Evolutionary conservation across 108 stramenopile species (phyloP).

Genomic region (Seminavis robusta): DNA sequence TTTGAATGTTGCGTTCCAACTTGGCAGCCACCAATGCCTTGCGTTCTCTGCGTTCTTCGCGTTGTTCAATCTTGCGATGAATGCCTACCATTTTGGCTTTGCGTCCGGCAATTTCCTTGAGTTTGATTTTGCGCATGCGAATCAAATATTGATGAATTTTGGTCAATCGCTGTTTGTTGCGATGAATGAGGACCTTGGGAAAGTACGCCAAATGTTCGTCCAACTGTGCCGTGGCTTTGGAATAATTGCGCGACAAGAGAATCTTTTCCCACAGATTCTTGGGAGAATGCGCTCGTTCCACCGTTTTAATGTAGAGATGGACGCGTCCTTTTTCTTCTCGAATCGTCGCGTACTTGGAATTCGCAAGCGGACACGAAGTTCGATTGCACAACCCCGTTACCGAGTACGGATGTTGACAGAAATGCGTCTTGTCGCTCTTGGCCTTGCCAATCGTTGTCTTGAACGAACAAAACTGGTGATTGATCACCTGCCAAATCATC

Average conservation of each 20-base stretch:
- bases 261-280: conserved; percentile 99
- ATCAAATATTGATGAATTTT: conserved; percentile 98
- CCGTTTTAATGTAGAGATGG: conserved; percentile 94
- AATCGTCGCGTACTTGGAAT: conserved; percentile 95
- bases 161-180: conserved; percentile 97
- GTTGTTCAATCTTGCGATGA: conserved; percentile 87
- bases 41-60: conserved; percentile 88
- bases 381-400: conserved; percentile 97
- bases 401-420: conserved; percentile 96
- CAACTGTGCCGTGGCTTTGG: conserved; percentile 86
- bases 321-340: conserved; percentile 92
- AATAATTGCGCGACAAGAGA: conserved; percentile 85
- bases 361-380: conserved; percentile 93
- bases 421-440: conserved; percentile 83
- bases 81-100: conserved; percentile 77
- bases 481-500: conserved; percentile 98
- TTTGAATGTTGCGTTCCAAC: conserved; percentile 88
- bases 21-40: conserved; percentile 94
- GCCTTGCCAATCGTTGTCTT: conserved; percentile 85
- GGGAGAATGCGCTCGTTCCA: conserved; percentile 95
- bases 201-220: conserved; percentile 94
- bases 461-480: conserved; percentile 96
- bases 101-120: conserved; percentile 72
- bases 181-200: conserved; percentile 89
- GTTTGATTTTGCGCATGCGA: conserved; percentile 93